Evolutionary conservation across 805 yeast genomes (phyloP), one percentile per base, ranked within the genome.

Genomic region (Lipomyces chichibuensis): DNA sequence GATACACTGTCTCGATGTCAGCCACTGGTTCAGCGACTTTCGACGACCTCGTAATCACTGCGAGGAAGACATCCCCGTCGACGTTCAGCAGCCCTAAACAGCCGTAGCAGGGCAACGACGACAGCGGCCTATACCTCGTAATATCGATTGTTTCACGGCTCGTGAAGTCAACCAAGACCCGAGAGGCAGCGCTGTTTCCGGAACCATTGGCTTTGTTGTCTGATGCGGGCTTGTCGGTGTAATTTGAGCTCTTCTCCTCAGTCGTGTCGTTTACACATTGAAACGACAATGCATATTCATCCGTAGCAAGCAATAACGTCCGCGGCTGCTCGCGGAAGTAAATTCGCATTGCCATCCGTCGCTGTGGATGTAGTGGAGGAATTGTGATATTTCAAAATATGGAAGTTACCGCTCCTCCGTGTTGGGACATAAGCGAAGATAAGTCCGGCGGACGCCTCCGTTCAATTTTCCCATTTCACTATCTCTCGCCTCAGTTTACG

Each of bases 11-110:
- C 76, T 95, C 97, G 49, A 86, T 86, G 20, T 60, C 62, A 0
- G 88, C 88, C 17, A 91, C 82, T 0, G 98, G 98, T 33, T 84
- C 81, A 0, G 98, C 98, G 13, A 91, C 97, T 69, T 87, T 84
- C 1, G 86, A 78, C 37, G 90, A 86, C 0, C 91, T 89, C 0
- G 96, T 88, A 62, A 95, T 91, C 0, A 91, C 85, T 61, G 96
- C 90, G 51, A 94, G 78, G 74, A 88, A 95, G 2, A 87, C 84
- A 64, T 90, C 88, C 6, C 82, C 81, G 14, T 85, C 87, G 52
- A 92, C 83, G 62, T 86, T 85, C 51, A 94, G 89, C 57, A 95
- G 79, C 0, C 99, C 99, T 20, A 95, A 77, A 74, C 93, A 77
- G n/a, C 83, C 83, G 55, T 74, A 79, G 27, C 85, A 79, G 5